Evolutionary conservation across 805 yeast species (phyloP).

Genomic region (Barnettozyma botsteinii): DNA sequence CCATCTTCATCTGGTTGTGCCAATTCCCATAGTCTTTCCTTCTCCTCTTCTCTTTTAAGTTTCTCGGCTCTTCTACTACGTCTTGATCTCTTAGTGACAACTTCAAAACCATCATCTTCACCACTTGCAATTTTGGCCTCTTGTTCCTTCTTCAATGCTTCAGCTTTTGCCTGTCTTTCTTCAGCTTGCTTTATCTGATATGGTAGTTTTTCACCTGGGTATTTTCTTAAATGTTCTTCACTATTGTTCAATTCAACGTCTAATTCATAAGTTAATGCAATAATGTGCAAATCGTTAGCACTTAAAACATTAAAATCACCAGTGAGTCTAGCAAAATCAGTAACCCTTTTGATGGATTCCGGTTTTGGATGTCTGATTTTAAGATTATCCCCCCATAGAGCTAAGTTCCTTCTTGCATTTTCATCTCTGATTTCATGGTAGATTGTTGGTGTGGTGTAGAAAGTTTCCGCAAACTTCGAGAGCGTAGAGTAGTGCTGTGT

Average conservation of each 20-base stretch:
- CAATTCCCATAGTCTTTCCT: neutral
- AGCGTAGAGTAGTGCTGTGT: conserved; percentile 75
- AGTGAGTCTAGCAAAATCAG: conserved; percentile 74
- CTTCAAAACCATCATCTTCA: conserved; percentile 1
- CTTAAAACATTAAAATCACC: conserved; percentile 91
- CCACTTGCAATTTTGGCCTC: conserved; percentile 4
- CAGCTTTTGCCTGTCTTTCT: neutral
- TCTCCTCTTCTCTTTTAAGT: conserved; percentile 44
- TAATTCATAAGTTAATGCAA: conserved; percentile 86
- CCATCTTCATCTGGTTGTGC: conserved; percentile 2
- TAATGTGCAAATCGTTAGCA: conserved; percentile 84
- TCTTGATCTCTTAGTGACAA: conserved; percentile 31
- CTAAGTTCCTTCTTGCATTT: conserved; percentile 68
- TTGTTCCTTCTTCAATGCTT: conserved; percentile 9
- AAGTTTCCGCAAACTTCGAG: conserved; percentile 61
- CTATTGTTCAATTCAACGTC: conserved; percentile 68
- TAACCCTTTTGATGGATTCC: conserved; percentile 56
- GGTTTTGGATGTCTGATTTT: conserved; percentile 72
- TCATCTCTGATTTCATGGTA: conserved; percentile 83
- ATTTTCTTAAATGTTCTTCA: conserved; percentile 61
- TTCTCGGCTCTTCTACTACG: conserved; percentile 64
- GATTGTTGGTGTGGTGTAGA: conserved; percentile 91
- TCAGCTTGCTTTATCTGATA: conserved; percentile 17
- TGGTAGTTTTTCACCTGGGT: conserved; percentile 55
- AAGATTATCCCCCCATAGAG: conserved; percentile 73